These are phyloP conservation scores for Murraya paniculata DNA, from an alignment of 345 rosid genomes.

Conservation along the genomic window DNA sequence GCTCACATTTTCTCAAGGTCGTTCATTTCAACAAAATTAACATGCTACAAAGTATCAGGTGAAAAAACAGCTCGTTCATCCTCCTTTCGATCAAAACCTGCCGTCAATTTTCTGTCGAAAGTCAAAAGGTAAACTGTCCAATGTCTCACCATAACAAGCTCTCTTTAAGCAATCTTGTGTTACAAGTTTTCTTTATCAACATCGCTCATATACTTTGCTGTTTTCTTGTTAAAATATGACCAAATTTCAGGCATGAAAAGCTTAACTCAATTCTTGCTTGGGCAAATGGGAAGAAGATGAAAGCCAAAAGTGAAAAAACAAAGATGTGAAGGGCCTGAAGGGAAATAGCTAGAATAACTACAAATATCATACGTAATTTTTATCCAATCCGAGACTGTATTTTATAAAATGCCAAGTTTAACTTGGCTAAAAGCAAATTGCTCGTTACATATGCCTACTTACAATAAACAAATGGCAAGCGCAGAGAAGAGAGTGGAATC, in stretches of 20 bases:
- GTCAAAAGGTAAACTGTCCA: conserved; percentile 9
- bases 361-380: background rate
- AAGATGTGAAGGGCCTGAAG: background rate
- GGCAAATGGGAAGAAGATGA: conserved; percentile 13
- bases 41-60: conserved; percentile 2
- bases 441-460: too few relatives aligned
- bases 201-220: background rate
- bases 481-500: background rate
- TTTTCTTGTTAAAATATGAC: background rate
- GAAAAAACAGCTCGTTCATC: conserved; percentile 12
- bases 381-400: background rate
- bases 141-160: background rate
- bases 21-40: conserved; percentile 5
- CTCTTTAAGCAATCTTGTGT: background rate
- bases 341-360: background rate
- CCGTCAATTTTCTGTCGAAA: conserved; percentile 11
- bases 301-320: background rate
- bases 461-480: background rate
- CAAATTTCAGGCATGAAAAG: conserved; percentile 15
- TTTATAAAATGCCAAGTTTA: background rate
- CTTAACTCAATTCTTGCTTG: conserved; percentile 17
- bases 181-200: background rate
- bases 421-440: background rate
- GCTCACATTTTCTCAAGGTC: background rate
- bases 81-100: background rate